Evolutionary conservation across 78 protist genomes (phyloP).

Genomic region (Chrysochromulina parva): DNA sequence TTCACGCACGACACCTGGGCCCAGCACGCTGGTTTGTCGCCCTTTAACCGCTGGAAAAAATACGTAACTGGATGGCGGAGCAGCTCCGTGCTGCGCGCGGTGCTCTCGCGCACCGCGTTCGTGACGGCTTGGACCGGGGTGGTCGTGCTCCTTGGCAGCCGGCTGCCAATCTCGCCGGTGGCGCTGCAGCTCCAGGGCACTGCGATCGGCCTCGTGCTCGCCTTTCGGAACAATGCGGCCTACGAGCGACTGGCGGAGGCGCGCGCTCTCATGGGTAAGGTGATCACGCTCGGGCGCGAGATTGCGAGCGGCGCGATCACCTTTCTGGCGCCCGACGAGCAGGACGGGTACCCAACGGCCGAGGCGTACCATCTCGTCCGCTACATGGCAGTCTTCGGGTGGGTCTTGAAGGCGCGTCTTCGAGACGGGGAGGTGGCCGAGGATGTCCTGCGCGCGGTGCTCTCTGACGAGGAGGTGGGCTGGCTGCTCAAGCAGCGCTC

Average conservation of each 20-base stretch:
- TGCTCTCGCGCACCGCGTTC: no score
- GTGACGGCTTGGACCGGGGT: no score
- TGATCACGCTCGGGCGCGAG: neutral
- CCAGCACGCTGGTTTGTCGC: no score
- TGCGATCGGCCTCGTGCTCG: neutral
- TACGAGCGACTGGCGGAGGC: slow-evolving; percentile 11
- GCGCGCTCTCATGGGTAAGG: neutral
- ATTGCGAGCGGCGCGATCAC: neutral
- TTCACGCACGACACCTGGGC: no score
- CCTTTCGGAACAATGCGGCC: neutral
- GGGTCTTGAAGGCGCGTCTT: neutral
- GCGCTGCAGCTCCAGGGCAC: neutral
- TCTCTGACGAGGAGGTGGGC: neutral
- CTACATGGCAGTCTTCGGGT: neutral
- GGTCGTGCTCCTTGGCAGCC: no score
- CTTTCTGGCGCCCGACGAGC: neutral
- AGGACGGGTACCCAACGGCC: neutral
- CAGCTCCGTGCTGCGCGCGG: no score
- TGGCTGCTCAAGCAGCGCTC: neutral
- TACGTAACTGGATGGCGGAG: no score
- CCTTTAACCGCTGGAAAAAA: no score
- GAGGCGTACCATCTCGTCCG: neutral
- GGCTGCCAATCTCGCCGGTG: neutral
- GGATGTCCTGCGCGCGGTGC: neutral
- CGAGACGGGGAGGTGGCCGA: no score